Base-by-base conservation (phyloP, 805 yeast species). In the Lipomyces japonicus region DNA sequence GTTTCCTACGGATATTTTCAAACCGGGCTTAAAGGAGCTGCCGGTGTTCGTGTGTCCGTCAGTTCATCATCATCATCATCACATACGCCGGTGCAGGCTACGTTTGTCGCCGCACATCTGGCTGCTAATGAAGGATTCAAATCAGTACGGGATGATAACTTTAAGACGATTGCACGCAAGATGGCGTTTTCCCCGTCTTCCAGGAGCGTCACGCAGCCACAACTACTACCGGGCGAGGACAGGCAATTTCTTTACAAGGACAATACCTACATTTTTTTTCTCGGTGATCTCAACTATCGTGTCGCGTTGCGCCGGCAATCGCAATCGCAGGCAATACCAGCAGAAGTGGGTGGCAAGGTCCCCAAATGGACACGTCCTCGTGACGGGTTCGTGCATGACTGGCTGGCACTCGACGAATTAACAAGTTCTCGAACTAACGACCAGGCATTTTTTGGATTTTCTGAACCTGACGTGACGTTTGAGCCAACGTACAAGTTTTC, bases 241-340 rank as follows among this genome's bases (percentile, higher is more conserved):
- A 81, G 79, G 3, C 73, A 65, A 60, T 75, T 80, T 22, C 66
- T 77, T 23, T 63, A 81, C 39, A 76, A 76, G 53, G 80, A 81
- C 0, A 58, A 67, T 1, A 60, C 75, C 9, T 95, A 85, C 63
- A 67, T 82, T 3, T 83, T 89, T 61, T 65, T 89, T 45, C 68
- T 86, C 74, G 97, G 97, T 0, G 97, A 90, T 66, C 70, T 90
- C 60, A 90, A 90, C 64, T 90, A 85, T 65, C 72, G 97, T 39
- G 76, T 53, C 18, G 28, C 36, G 10, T 30, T 25, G 23, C 48
- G 21, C 10, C 49, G 7, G 25, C 36, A n/a, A 31, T 41, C 19
- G 14, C 35, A 4, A n/a, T 37, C 9, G 25, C 47, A 12, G 38
- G 40, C 37, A 35, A 41, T 28, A 16, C 21, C 21, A 19, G 12